These are phyloP conservation scores for Clarireedia monteithiana DNA, from an alignment of 2,329 filamentous ascomycete genomes.

Conservation along the genomic window DNA sequence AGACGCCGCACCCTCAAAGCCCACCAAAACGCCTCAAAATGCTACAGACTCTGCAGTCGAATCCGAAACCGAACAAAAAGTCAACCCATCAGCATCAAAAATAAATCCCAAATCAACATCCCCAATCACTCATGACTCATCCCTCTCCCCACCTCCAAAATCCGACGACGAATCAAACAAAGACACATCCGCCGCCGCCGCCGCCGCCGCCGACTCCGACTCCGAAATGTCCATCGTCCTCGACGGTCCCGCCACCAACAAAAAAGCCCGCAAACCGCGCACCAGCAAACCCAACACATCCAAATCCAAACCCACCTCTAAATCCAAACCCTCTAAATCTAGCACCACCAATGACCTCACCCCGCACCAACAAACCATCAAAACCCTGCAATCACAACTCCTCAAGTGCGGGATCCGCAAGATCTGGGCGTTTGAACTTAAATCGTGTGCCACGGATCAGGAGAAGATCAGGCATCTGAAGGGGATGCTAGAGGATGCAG, in stretches of 20 bases:
- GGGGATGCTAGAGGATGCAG: slow-evolving; percentile 68
- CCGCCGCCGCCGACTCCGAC: slow-evolving; percentile 34
- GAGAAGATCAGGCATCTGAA: slow-evolving; percentile 80
- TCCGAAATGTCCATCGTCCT: slow-evolving; percentile 66
- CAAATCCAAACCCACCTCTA: slow-evolving; percentile 20
- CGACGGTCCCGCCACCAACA: slow-evolving; percentile 41
- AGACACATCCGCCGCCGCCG: slow-evolving; percentile 1
- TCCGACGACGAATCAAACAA: slow-evolving; percentile 12
- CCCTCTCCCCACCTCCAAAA: slow-evolving; percentile 1
- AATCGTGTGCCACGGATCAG: slow-evolving; percentile 62
- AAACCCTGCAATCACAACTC: slow-evolving; percentile 78
- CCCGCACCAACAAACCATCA: slow-evolving; percentile 72
- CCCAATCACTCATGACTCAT: slow-evolving; percentile 9
- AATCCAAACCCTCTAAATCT: slow-evolving; percentile 29
- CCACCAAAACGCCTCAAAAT: background rate
- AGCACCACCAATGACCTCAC: slow-evolving; percentile 37
- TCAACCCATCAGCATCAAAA: background rate
- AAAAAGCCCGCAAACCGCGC: slow-evolving; percentile 43
- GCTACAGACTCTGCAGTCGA: background rate
- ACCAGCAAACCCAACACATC: slow-evolving; percentile 26
- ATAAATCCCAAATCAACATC: slow-evolving; percentile 9
- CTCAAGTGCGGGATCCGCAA: slow-evolving; percentile 89
- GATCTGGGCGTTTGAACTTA: slow-evolving; percentile 81
- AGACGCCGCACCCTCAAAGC: background rate
- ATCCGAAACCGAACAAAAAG: background rate